Percentiles rank a stretch among this genome's conserved stretches.
These are phyloP conservation scores for Zhuliangozyma blackwelliae DNA, from an alignment of 1,139 yeast genomes.

Conservation along the genomic window DNA sequence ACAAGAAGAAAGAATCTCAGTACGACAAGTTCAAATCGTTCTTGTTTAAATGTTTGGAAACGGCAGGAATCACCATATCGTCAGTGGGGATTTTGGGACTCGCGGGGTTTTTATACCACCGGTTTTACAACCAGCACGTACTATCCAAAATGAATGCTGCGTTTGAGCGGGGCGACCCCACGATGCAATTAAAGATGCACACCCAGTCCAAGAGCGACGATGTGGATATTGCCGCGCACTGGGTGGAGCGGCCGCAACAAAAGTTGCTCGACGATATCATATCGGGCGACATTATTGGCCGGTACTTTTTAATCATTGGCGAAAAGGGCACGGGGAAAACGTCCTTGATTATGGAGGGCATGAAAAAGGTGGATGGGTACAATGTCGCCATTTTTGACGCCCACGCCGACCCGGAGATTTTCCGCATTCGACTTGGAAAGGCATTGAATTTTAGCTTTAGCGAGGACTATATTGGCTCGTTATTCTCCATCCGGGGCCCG, in stretches of 20 bases:
- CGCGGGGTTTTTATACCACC: slow-evolving; percentile 70
- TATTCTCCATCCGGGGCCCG: slow-evolving; percentile 81
- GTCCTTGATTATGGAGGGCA: slow-evolving; percentile 65
- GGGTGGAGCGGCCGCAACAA: slow-evolving; percentile 75
- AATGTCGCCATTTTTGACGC: slow-evolving; percentile 77
- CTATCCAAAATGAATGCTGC: slow-evolving; percentile 62
- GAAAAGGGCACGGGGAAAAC: slow-evolving; percentile 89
- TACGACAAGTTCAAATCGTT: slow-evolving; percentile 19
- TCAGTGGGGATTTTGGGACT: slow-evolving; percentile 66
- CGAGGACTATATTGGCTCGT: slow-evolving; percentile 79
- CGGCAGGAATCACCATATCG: slow-evolving; percentile 73
- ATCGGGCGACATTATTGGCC: slow-evolving; percentile 57
- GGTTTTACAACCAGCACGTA: slow-evolving; percentile 56
- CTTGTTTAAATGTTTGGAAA: slow-evolving; percentile 56
- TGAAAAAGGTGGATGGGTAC: slow-evolving; percentile 58
- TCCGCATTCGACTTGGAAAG: slow-evolving; percentile 69
- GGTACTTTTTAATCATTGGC: slow-evolving; percentile 71
- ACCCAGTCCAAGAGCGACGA: slow-evolving; percentile 29
- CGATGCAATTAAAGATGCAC: slow-evolving; percentile 55
- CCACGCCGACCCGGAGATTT: slow-evolving; percentile 82
- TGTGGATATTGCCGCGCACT: slow-evolving; percentile 30
- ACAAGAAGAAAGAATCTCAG: slow-evolving; percentile 9
- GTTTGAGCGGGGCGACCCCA: slow-evolving; percentile 66
- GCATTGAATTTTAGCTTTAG: slow-evolving; percentile 71
- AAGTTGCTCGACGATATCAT: slow-evolving; percentile 60